Evolutionary conservation across 345 rosid species (phyloP).

Genomic region (Citrus cavaleriei): DNA sequence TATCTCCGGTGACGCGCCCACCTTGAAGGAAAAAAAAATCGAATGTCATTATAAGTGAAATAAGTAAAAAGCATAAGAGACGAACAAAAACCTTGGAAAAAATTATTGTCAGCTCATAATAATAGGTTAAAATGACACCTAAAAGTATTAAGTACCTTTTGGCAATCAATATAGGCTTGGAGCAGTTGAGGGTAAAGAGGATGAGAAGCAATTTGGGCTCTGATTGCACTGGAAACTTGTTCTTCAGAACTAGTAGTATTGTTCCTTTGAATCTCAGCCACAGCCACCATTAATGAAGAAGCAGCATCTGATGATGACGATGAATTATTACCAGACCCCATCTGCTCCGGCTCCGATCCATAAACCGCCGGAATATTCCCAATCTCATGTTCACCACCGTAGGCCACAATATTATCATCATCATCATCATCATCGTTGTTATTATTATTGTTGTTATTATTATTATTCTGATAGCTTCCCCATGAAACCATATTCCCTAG

Average conservation of each 20-base stretch:
- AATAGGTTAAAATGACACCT: too few species aligned
- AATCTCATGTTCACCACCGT: constrained; percentile 6
- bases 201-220: constrained; percentile 50
- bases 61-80: not conserved
- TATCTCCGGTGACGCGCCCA: constrained; percentile 56
- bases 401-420: not conserved
- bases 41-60: not conserved
- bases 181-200: constrained; percentile 56
- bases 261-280: constrained; percentile 24
- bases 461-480: not conserved
- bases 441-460: not conserved
- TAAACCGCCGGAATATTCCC: constrained; percentile 1
- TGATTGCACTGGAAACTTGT: constrained; percentile 30
- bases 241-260: constrained; percentile 11
- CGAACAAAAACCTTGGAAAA: not conserved
- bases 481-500: constrained; percentile 12
- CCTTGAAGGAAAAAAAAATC: constrained; percentile 22
- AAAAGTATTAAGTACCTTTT: constrained; percentile 32
- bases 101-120: not conserved
- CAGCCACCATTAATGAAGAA: constrained; percentile 27
- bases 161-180: constrained; percentile 51
- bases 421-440: too few species aligned
- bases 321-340: constrained; percentile 16
- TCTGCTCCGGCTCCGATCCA: constrained; percentile 12
- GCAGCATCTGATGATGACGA: constrained; percentile 34